phyloP scores from a whole-genome alignment of 352 stramenopile species.

The Phytophthora capsici region DNA sequence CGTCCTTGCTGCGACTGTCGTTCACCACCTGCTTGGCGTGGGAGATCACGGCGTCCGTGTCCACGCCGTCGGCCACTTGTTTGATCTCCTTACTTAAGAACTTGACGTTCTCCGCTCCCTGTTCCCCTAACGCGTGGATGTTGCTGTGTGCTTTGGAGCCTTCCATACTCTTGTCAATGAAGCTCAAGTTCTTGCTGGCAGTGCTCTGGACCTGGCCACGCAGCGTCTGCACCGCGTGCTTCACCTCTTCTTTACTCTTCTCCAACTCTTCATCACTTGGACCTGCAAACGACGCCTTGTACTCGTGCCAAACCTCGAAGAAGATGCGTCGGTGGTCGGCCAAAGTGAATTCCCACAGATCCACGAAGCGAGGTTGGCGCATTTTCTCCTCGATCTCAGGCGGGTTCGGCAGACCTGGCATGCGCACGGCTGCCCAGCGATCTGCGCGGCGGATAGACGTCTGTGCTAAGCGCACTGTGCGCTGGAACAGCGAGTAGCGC shows the following conservation, averaged over 20 bases:
- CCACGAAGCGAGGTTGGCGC: conserved; percentile 58
- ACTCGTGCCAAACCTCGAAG: conserved; percentile 75
- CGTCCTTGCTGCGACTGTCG: conserved; percentile 71
- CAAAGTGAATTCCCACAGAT: conserved; percentile 84
- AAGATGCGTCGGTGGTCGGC: conserved; percentile 71
- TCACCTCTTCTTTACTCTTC: conserved; percentile 70
- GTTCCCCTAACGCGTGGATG: conserved; percentile 54
- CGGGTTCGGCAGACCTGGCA: conserved; percentile 77
- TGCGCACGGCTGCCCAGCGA: conserved; percentile 58
- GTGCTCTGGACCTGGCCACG: conserved; percentile 66
- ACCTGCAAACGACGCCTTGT: conserved; percentile 65
- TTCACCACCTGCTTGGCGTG: conserved; percentile 68
- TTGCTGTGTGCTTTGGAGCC: conserved; percentile 70
- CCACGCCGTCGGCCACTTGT: conserved; percentile 62
- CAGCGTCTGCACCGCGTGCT: conserved; percentile 48
- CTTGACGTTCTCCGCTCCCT: conserved; percentile 58
- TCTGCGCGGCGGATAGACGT: conserved; percentile 59
- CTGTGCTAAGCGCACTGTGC: conserved; percentile 70
- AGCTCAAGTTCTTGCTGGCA: conserved; percentile 60
- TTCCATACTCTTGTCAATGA: conserved; percentile 69
- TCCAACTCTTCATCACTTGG: conserved; percentile 65
- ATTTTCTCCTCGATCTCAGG: conserved; percentile 58
- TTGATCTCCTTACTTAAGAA: conserved; percentile 63
- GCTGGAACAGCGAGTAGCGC: conserved; percentile 85
- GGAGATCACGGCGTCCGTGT: conserved; percentile 60